A percentile compares a stretch with the other conserved stretches of the same genome.
Evolutionary conservation across 805 yeast genomes (phyloP).

Genomic region (Metschnikowia amazonensis): DNA sequence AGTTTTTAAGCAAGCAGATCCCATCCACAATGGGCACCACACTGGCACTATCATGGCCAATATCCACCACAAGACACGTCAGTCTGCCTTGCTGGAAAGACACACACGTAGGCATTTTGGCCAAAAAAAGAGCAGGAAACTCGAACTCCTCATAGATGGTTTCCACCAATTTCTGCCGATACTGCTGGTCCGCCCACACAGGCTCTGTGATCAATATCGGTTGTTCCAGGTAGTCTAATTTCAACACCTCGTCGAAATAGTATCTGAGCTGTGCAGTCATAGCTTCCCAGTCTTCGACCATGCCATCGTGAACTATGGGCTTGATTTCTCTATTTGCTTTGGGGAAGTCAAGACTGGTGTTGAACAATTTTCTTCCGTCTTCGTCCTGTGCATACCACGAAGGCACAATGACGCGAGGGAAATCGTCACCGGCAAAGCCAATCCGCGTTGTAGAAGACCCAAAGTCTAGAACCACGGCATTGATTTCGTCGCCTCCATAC

Average conservation of each 20-base stretch:
- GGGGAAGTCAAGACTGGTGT: slow-evolving; percentile 48
- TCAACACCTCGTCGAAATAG: slow-evolving; percentile 49
- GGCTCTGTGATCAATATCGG: slow-evolving; percentile 86
- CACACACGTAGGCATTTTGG: slow-evolving; percentile 80
- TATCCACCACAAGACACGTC: slow-evolving; percentile 78
- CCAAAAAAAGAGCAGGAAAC: slow-evolving; percentile 78
- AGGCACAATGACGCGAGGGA: slow-evolving; percentile 73
- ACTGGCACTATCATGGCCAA: slow-evolving; percentile 74
- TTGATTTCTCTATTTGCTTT: slow-evolving; percentile 48
- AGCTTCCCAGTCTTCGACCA: slow-evolving; percentile 81
- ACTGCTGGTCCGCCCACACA: slow-evolving; percentile 69
- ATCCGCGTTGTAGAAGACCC: slow-evolving; percentile 80
- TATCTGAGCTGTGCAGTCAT: slow-evolving; percentile 70
- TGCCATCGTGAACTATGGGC: slow-evolving; percentile 57
- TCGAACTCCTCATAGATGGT: slow-evolving; percentile 62
- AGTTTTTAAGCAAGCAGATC: slow-evolving; percentile 65
- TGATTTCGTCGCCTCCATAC: slow-evolving; percentile 69
- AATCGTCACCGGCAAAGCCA: slow-evolving; percentile 92
- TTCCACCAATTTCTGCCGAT: slow-evolving; percentile 69
- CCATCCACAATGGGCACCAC: slow-evolving; percentile 86
- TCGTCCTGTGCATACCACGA: slow-evolving; percentile 49
- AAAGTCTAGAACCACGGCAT: slow-evolving; percentile 87
- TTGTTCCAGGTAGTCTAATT: slow-evolving; percentile 56
- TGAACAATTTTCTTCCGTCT: slow-evolving; percentile 28
- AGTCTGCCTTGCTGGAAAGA: slow-evolving; percentile 89